phyloP scores from a whole-genome alignment of 2,329 filamentous ascomycete genomes.

The Fusarium nelsonii region DNA sequence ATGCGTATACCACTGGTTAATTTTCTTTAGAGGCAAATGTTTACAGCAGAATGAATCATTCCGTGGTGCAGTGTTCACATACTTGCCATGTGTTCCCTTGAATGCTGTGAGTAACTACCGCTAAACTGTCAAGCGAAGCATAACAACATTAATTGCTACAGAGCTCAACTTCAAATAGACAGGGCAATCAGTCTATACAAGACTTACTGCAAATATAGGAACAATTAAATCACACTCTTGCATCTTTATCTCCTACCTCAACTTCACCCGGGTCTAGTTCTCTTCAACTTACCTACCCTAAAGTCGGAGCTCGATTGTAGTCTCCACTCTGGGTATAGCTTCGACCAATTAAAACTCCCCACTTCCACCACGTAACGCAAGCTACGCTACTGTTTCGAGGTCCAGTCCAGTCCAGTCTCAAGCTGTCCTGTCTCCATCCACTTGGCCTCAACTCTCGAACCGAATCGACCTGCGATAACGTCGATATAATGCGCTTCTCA shows the following conservation, averaged over 20 bases:
- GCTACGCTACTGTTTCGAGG: slow-evolving; percentile 22
- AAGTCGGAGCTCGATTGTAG: slow-evolving; percentile 13
- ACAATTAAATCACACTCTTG: too few species aligned
- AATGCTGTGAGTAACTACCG: too few species aligned
- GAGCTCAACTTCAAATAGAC: too few species aligned
- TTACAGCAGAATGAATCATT: background rate
- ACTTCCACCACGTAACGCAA: slow-evolving; percentile 50
- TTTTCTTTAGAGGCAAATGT: background rate
- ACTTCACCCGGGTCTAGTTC: background rate
- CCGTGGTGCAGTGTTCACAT: too few species aligned
- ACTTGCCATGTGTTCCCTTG: too few species aligned
- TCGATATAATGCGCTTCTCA: slow-evolving; percentile 54
- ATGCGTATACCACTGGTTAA: slow-evolving; percentile 10
- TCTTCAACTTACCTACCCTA: slow-evolving; percentile 34
- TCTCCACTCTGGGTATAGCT: slow-evolving; percentile 36
- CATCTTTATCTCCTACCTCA: too few species aligned
- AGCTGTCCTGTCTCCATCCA: slow-evolving; percentile 45
- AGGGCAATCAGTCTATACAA: too few species aligned
- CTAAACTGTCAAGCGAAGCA: too few species aligned
- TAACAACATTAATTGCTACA: too few species aligned
- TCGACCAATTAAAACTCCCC: slow-evolving; percentile 42
- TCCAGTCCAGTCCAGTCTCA: slow-evolving; percentile 40
- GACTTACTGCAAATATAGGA: too few species aligned
- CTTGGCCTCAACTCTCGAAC: slow-evolving; percentile 43
- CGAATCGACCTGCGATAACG: slow-evolving; percentile 38